These are phyloP conservation scores for Orbilia quercus DNA, from an alignment of 2,329 filamentous ascomycete genomes.

Conservation along the genomic window DNA sequence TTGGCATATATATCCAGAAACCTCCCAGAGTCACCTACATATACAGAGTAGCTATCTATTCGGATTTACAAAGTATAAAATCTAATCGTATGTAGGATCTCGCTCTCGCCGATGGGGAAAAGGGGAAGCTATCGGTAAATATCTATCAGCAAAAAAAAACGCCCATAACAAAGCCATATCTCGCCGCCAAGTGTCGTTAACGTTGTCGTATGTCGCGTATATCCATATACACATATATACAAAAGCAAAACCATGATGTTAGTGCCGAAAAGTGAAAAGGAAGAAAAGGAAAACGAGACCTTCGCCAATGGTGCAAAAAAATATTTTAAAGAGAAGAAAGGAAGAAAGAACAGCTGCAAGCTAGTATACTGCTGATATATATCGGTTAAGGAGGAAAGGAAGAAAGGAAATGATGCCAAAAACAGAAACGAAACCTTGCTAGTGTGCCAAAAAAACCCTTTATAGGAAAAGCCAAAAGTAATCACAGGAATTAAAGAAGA, in stretches of 20 bases:
- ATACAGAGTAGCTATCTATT: no score
- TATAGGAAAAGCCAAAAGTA: neutral
- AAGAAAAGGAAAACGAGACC: conserved; percentile 23
- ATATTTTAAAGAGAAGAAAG: no score
- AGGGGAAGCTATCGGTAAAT: neutral
- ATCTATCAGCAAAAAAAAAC: conserved; percentile 33
- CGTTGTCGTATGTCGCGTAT: conserved; percentile 32
- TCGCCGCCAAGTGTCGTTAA: conserved; percentile 17
- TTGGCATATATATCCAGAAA: no score
- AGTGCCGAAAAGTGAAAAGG: conserved; percentile 11
- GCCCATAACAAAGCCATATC: conserved; percentile 26
- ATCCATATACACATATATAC: conserved; percentile 41
- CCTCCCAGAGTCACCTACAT: no score
- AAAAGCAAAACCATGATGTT: conserved; percentile 27
- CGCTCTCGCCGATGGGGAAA: no score
- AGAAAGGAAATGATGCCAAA: neutral
- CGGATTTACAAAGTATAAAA: no score
- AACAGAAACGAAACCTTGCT: neutral
- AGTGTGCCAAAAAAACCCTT: neutral
- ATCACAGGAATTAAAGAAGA: conserved; percentile 23
- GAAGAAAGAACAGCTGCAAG: neutral
- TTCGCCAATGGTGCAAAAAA: conserved; percentile 42
- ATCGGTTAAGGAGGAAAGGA: no score
- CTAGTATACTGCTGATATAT: no score
- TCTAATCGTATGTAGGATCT: no score